Percentiles rank a stretch among this genome's conserved stretches.
Conservation (phyloP, 805 yeast species). For the Cyberlindnera nakhonratchasimensis region DNA sequence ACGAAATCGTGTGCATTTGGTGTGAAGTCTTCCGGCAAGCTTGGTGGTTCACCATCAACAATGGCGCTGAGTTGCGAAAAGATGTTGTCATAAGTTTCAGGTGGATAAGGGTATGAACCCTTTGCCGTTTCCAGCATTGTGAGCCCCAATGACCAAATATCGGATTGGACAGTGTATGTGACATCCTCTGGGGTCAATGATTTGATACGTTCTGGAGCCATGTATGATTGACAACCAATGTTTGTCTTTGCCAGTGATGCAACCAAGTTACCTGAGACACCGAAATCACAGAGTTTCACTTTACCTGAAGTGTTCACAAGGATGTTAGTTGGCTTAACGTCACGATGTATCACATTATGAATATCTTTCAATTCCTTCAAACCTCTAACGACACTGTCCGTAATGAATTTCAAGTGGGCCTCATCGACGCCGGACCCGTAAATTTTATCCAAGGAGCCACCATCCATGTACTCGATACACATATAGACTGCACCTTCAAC, state of each 20-base stretch:
- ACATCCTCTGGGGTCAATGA: slow-evolving; percentile 68
- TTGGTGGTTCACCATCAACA: slow-evolving; percentile 95
- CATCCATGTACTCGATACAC: slow-evolving; percentile 98
- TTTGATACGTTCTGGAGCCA: slow-evolving; percentile 97
- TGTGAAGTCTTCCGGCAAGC: slow-evolving; percentile 62
- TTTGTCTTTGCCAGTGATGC: slow-evolving; percentile 94
- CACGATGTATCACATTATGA: slow-evolving; percentile 92
- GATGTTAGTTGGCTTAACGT: slow-evolving; percentile 94
- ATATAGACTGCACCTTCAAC: slow-evolving; percentile 97
- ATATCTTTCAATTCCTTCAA: slow-evolving; percentile 79
- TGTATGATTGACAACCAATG: slow-evolving; percentile 95
- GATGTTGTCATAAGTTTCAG: slow-evolving; percentile 86
- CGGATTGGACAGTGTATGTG: slow-evolving; percentile 89
- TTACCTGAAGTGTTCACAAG: slow-evolving; percentile 79
- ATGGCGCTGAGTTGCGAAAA: slow-evolving; percentile 93
- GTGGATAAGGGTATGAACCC: slow-evolving; percentile 94
- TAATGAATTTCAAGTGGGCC: slow-evolving; percentile 71
- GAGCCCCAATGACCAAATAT: slow-evolving; percentile 92
- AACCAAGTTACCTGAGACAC: slow-evolving; percentile 91
- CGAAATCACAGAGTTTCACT: slow-evolving; percentile 91
- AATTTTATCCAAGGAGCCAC: slow-evolving; percentile 86
- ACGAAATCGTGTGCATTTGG: slow-evolving; percentile 83
- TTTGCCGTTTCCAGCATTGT: slow-evolving; percentile 83
- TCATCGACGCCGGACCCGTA: slow-evolving; percentile 77
- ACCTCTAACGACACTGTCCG: slow-evolving; percentile 78